Percentiles rank a stretch among this genome's conserved stretches.
Conservation (phyloP, 1,284 basidiomycete genomes). For the Sphaerobolus stellatus region DNA sequence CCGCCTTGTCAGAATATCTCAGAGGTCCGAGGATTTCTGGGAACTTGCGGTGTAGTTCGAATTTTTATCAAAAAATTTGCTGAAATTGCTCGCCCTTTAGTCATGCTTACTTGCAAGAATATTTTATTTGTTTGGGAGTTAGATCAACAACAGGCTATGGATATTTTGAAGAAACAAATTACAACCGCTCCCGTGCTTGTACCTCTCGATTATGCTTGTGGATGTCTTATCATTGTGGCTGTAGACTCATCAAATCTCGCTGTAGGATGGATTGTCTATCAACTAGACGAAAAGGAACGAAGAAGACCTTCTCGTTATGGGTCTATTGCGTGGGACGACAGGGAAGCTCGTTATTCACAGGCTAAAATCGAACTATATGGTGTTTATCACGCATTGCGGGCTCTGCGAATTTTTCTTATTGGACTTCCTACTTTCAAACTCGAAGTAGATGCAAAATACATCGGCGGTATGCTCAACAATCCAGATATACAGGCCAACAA, state of each 20-base stretch:
- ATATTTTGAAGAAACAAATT: constrained; percentile 28
- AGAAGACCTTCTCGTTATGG: constrained; percentile 2
- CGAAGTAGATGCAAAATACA: constrained; percentile 14
- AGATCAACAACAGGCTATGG: constrained; percentile 23
- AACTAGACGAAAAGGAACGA: constrained; percentile 1
- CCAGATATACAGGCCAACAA: constrained; percentile 36
- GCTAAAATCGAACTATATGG: constrained; percentile 31
- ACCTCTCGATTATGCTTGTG: constrained; percentile 33
- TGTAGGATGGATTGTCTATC: constrained; percentile 16
- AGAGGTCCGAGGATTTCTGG: constrained; percentile 32
- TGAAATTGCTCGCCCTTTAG: constrained; percentile 22
- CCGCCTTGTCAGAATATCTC: constrained; percentile 18
- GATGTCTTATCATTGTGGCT: constrained; percentile 29
- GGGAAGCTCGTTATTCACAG: constrained; percentile 16
- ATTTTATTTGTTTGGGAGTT: constrained; percentile 28
- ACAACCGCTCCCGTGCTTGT: constrained; percentile 22
- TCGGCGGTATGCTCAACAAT: constrained; percentile 32
- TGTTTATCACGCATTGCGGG: constrained; percentile 32
- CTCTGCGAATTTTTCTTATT: constrained; percentile 29
- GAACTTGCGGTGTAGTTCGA: constrained; percentile 27
- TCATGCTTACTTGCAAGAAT: constrained; percentile 25
- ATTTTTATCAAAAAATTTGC: constrained; percentile 33
- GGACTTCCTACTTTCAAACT: constrained; percentile 35
- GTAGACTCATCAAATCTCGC: constrained; percentile 37
- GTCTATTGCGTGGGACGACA: constrained; percentile 13